Evolutionary conservation across 2,329 filamentous ascomycete genomes (phyloP).

Genomic region (Magnaporthales sp.): DNA sequence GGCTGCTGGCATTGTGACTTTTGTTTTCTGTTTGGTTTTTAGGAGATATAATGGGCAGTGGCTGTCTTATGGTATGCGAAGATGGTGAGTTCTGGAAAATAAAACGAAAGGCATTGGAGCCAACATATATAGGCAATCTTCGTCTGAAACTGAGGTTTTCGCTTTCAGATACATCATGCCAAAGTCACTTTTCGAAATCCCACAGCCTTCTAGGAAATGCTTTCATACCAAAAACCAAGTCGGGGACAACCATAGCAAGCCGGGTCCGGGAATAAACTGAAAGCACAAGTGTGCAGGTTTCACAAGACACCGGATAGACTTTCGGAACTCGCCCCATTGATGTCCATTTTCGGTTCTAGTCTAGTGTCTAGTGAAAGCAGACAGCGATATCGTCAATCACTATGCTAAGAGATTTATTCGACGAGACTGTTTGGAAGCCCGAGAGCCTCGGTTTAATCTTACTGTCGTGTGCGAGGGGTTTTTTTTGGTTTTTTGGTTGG

Average conservation of each 20-base stretch:
- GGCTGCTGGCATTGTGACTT: background rate
- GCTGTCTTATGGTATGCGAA: background rate
- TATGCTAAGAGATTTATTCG: too few relatives aligned
- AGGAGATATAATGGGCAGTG: background rate
- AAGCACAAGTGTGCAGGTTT: background rate
- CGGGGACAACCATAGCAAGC: background rate
- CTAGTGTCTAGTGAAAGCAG: background rate
- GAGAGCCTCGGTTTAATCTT: background rate
- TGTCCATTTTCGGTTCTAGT: background rate
- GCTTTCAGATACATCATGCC: background rate
- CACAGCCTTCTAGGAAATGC: background rate
- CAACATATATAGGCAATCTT: background rate
- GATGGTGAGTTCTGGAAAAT: too few relatives aligned
- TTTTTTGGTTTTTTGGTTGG: too few relatives aligned
- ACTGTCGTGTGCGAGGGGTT: too few relatives aligned
- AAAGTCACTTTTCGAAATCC: background rate
- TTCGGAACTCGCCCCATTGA: background rate
- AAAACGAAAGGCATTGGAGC: background rate
- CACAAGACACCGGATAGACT: background rate
- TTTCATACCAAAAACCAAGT: background rate
- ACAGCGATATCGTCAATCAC: background rate
- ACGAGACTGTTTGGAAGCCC: background rate
- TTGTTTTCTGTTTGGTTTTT: background rate
- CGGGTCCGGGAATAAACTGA: background rate
- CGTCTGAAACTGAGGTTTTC: background rate